phyloP scores from a whole-genome alignment of 768 basidiomycete genomes.

The Leucocoprinus birnbaumii region DNA sequence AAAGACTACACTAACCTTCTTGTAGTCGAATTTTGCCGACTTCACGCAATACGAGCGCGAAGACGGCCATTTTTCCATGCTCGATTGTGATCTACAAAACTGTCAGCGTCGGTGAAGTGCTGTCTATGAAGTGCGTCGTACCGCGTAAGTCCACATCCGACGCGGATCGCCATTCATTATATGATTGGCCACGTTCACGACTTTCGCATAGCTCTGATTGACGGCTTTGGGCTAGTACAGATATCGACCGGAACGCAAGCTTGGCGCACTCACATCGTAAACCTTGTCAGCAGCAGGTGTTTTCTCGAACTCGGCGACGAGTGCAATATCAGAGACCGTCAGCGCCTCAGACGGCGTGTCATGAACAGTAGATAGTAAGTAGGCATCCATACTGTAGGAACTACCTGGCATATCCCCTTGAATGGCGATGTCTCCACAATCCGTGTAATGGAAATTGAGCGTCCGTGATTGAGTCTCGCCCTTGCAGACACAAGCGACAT shows the following conservation, averaged over 20 bases:
- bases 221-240: not conserved
- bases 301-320: slow-evolving; percentile 15
- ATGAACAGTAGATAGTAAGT: slow-evolving; percentile 2
- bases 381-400: slow-evolving; percentile 16
- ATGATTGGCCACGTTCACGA: not conserved
- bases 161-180: not conserved
- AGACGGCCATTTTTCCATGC: slow-evolving; percentile 9
- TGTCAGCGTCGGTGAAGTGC: too few species aligned
- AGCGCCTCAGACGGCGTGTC: not conserved
- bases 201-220: not conserved
- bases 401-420: slow-evolving; percentile 12
- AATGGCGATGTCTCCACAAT: not conserved
- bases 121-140: not conserved
- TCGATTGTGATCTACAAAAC: slow-evolving; percentile 11
- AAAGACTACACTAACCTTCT: too few species aligned
- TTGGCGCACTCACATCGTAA: not conserved
- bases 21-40: not conserved
- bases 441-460: not conserved
- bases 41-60: slow-evolving; percentile 9
- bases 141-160: not conserved
- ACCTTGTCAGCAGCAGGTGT: too few species aligned
- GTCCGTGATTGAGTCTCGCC: not conserved
- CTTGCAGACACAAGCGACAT: not conserved
- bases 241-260: not conserved
- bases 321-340: slow-evolving; percentile 2